Base-by-base conservation (phyloP, 108 stramenopile species). In the Discostella pseudostelligera region DNA sequence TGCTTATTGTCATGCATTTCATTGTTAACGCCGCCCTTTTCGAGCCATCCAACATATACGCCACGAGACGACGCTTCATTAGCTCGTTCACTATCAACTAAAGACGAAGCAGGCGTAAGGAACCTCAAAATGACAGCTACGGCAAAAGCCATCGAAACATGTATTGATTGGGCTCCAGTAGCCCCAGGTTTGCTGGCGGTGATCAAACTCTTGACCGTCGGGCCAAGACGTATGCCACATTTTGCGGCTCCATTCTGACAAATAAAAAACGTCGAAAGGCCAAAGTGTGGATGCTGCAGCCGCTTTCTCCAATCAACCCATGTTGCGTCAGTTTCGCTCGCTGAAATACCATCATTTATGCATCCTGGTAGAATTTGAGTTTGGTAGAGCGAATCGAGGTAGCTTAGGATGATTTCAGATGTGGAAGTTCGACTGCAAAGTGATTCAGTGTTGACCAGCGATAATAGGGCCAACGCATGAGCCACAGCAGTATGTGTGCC, bases 401-500 rank as follows among this genome's bases (percentile, higher is more conserved):
- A 96, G 5, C 22, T 62, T 62, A 84, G 59, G 9, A 90, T 50
- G 14, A 36, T 24, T 10, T 48, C 26, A 6, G 65, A 35, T 24
- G 57, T 17, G 14, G 62, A 8, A 48, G 70, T 50, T 37, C 16
- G 12, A 16, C 28, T 20, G 35, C 53, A 63, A 22, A 79, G 40
- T 21, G 74, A 26, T 42, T 76, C 77, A 0, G 82, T 80, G 50
- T 78, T 81, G 35, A 57, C 22, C 40, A 90, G 39, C 9, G 78
- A 71, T n/a, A 66, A 67, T 40, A 94, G 58, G 7, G 95, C 89
- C 86, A 96, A 67, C 25, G 69, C 47, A 72, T 96, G 89, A 9
- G 93, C 93, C 29, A 87, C 67, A 0, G 96, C 93, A 3, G 93
- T 95, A 72, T 96, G 96, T 21, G 90, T 96, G 0, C 87, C 92